A percentile compares a stretch with the other conserved stretches of the same genome.
phyloP scores from a whole-genome alignment of 805 yeast genomes.

The Candida silvatica region DNA sequence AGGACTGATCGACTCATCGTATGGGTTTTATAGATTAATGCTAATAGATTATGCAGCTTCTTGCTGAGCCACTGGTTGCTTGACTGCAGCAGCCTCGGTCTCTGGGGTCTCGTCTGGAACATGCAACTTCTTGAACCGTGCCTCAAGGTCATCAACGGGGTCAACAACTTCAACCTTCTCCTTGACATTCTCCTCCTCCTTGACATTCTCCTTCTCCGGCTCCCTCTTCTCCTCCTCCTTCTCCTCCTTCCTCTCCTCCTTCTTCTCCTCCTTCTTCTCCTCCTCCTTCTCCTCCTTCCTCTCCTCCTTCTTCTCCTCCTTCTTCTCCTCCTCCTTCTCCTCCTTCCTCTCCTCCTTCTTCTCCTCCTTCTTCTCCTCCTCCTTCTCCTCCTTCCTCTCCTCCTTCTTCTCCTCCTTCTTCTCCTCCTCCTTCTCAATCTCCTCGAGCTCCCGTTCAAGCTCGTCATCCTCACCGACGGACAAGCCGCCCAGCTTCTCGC shows the following conservation, averaged over 20 bases:
- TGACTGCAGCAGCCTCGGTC: too few relatives aligned
- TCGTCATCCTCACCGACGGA: constrained; percentile 12
- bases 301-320: neutral
- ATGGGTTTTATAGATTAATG: neutral
- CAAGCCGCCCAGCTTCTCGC: constrained; percentile 8
- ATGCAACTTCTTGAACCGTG: constrained; percentile 7
- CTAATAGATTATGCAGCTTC: neutral
- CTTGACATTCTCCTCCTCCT: neutral
- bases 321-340: neutral
- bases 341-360: neutral
- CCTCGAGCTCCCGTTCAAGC: constrained; percentile 16
- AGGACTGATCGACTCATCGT: neutral
- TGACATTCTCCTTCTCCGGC: neutral
- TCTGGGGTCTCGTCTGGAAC: too few relatives aligned
- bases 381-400: constrained; percentile 2
- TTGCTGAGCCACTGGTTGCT: neutral
- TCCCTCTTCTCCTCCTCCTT: neutral
- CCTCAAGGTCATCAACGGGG: constrained; percentile 3
- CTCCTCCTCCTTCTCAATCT: constrained; percentile 6
- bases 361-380: neutral
- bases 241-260: neutral
- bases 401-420: neutral
- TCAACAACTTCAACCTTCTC: neutral
- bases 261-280: neutral
- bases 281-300: neutral